phyloP scores from a whole-genome alignment of 2,329 filamentous ascomycete genomes.

The Talaromyces marneffei region DNA sequence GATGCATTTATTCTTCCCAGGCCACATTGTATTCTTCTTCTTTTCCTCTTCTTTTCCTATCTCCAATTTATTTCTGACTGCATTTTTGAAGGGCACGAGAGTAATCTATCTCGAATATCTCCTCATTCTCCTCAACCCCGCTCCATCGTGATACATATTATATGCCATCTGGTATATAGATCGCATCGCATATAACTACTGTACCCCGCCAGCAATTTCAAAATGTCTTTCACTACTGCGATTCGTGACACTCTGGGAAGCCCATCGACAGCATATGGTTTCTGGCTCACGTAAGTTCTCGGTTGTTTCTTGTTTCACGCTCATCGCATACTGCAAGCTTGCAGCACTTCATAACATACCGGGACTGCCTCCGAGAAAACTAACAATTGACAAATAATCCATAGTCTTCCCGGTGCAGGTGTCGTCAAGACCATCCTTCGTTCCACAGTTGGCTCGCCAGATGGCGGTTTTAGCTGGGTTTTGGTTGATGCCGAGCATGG shows the following conservation, averaged over 20 bases:
- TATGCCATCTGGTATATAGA: too few relatives aligned
- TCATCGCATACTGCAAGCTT: not conserved
- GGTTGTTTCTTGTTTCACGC: too few relatives aligned
- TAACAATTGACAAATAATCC: not conserved
- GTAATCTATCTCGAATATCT: not conserved
- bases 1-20: not conserved
- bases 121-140: not conserved
- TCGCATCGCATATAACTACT: not conserved
- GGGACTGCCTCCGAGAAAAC: not conserved
- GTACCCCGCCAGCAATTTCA: not conserved
- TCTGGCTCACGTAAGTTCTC: slow-evolving; percentile 14
- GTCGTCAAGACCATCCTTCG: slow-evolving; percentile 14
- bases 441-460: not conserved
- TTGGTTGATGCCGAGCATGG: slow-evolving; percentile 14
- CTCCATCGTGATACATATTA: not conserved
- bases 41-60: not conserved
- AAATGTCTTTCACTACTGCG: slow-evolving; percentile 13
- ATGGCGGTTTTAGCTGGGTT: slow-evolving; percentile 13
- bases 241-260: slow-evolving; percentile 7
- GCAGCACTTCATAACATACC: not conserved
- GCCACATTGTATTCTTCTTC: not conserved
- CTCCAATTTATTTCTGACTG: not conserved
- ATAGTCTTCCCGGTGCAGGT: slow-evolving; percentile 8
- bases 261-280: slow-evolving; percentile 9
- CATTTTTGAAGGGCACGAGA: not conserved